Evolutionary conservation across 805 yeast species (phyloP), one percentile per base, ranked within the genome.

Genomic region (Ascoidea rubescens): DNA sequence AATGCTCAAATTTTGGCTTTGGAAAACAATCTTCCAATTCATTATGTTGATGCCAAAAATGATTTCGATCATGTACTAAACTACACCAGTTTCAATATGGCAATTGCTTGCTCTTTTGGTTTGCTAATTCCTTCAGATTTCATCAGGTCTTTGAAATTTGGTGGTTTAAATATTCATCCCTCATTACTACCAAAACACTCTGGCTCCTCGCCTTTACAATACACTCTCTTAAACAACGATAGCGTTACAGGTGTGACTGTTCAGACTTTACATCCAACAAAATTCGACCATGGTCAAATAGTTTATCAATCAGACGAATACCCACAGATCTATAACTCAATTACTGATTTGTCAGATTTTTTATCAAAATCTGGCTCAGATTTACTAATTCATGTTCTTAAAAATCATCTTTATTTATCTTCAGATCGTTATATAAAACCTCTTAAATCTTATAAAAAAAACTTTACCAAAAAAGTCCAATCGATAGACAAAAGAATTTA

Each of bases 31-130:
- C 73, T 81, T 0, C 86, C 88, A 5, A 69, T 82, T 3, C 77
- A 74, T 1, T 53, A 54, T 0, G 87, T 84, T 0, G 89, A 82
- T 51, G 59, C 71, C 1, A 58, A 64, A 1, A 49, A 57, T 0
- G 82, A 77, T 31, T 75, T 71, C 12, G 49, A 58, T 50, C 55
- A 58, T 48, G 53, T 64, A 49, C 30, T 68, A 33, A 54, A 57
- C 0, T 48, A 54, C 0, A 53, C 62, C 1, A 52, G 63, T 1
- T 82, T 75, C 63, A 77, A 84, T 56, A 62, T 89, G 57, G 83
- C 89, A 0, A 72, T 93, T n/a, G 97, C 98, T 0, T 97, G 89
- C 1, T 88, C 97, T 0, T 93, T 80, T 64, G 99, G 98, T 0
- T 72, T 73, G 50, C 69, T 91, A 48, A 88, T 93, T 4, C 97